Base-by-base conservation (phyloP, 2,329 filamentous ascomycete genomes). In the Colletotrichum musicola region DNA sequence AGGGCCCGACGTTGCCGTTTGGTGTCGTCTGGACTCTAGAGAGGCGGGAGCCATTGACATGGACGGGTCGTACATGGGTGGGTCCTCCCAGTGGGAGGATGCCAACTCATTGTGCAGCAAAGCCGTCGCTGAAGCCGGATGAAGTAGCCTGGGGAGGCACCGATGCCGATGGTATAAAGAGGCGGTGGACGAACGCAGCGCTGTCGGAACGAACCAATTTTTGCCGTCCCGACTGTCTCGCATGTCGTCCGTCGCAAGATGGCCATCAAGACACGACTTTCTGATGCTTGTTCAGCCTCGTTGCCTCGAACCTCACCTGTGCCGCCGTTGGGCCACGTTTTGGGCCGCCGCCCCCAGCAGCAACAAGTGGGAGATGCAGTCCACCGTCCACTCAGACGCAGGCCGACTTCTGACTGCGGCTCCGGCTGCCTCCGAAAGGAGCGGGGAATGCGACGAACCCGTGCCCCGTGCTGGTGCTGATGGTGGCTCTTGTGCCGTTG, bases 51-150 rank as follows among this genome's bases (percentile, higher is more conserved):
- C 70, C 70, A 71, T 70, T 71, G 54, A 60, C 56, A 65, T 57
- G 61, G 68, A 64, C 63, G 42, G 51, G 68, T 71, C 55, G 70
- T 68, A 71, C 70, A 64, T 61, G 59, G 57, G 70, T 72, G 70
- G 70, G 69, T 63, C 66, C 42, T 61, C 62, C 68, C 57, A 67
- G 69, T 68, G 64, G 56, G 64, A 71, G 51, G 58, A 60, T 72
- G 70, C 70, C 70, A 72, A 50, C 70, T 71, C 70, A 72, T 69
- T 71, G 62, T 72, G 70, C 70, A 72, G 62, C 64, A 61, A 66
- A 44, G 46, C 56, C 59, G 58, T 70, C 49, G 64, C 68, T 69
- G 68, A 70, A 69, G 64, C 64, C 64, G 68, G 68, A 66, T 60
- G 46, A 63, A 62, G 53, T 47, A 46, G 53, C 50, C 51, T 49